A percentile compares a stretch with the other conserved stretches of the same genome.
These are phyloP conservation scores for Sapria himalayana DNA, from an alignment of 345 rosid genomes.

Conservation along the genomic window DNA sequence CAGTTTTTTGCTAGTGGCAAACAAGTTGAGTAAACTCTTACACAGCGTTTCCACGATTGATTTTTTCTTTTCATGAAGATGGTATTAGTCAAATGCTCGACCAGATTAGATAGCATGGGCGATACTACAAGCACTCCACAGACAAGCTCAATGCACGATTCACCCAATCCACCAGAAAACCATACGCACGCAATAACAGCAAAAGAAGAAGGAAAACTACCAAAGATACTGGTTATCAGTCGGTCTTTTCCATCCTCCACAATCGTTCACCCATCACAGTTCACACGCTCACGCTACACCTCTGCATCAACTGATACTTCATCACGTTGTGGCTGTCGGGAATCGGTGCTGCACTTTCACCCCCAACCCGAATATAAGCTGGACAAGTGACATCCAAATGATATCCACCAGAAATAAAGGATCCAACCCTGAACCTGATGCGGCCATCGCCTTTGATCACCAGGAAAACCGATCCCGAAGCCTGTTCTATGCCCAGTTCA, in stretches of 20 bases:
- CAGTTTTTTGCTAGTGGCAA: no score
- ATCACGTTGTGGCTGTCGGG: slow-evolving; percentile 48
- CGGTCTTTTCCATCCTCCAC: neutral
- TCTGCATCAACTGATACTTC: slow-evolving; percentile 31
- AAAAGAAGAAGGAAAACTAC: neutral
- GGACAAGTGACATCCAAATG: slow-evolving; percentile 19
- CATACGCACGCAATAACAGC: no score
- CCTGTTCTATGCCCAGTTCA: slow-evolving; percentile 9
- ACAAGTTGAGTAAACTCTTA: no score
- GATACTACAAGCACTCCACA: no score
- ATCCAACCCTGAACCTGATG: slow-evolving; percentile 18
- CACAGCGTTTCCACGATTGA: no score
- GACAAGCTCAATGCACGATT: no score
- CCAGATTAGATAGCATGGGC: no score
- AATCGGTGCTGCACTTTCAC: slow-evolving; percentile 20
- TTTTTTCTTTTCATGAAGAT: no score
- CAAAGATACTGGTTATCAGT: neutral
- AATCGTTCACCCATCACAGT: slow-evolving; percentile 4
- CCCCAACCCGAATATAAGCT: slow-evolving; percentile 28
- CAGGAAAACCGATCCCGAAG: slow-evolving; percentile 10
- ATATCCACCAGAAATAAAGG: slow-evolving; percentile 12
- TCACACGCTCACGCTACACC: slow-evolving; percentile 59
- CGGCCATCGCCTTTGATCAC: slow-evolving; percentile 11
- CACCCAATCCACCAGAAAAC: no score
- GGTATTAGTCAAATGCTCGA: no score